Percentiles rank a stretch among this genome's conserved stretches.
These are phyloP conservation scores for Emergomyces pasteurianus DNA, from an alignment of 2,329 filamentous ascomycete genomes.

Conservation along the genomic window DNA sequence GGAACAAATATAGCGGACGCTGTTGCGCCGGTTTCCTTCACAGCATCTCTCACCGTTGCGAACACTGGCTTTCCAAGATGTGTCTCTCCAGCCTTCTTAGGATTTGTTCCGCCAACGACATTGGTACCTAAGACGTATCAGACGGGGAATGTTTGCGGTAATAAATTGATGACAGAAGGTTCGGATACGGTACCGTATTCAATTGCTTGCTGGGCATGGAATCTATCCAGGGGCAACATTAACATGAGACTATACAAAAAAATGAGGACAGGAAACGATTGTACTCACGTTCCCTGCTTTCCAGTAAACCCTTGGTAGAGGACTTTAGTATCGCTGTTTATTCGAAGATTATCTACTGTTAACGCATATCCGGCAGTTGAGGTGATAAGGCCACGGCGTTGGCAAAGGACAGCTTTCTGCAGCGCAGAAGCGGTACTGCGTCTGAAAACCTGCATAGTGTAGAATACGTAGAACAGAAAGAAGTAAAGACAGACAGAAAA, in stretches of 20 bases:
- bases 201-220: constrained; percentile 95
- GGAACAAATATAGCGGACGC: constrained; percentile 95
- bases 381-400: constrained; percentile 63
- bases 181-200: constrained; percentile 58
- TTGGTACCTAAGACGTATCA: constrained; percentile 60
- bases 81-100: constrained; percentile 87
- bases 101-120: constrained; percentile 95
- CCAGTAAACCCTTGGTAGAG: constrained; percentile 96
- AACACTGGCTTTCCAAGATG: constrained; percentile 93
- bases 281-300: constrained; percentile 80
- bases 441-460: constrained; percentile 69
- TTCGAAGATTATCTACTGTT: constrained; percentile 76
- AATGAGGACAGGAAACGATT: background rate
- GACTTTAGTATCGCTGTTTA: constrained; percentile 87
- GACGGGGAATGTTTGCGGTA: constrained; percentile 2
- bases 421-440: constrained; percentile 59
- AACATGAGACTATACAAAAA: background rate
- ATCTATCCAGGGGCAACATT: constrained; percentile 43
- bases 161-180: background rate
- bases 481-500: constrained; percentile 8
- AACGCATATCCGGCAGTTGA: constrained; percentile 55
- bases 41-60: constrained; percentile 72
- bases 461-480: constrained; percentile 12
- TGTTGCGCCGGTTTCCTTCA: constrained; percentile 80
- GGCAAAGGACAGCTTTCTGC: constrained; percentile 44